A percentile compares a stretch with the other conserved stretches of the same genome.
Conservation (phyloP, 495 filamentous ascomycete species). For the Pseudoneurospora amorphoporcata region DNA sequence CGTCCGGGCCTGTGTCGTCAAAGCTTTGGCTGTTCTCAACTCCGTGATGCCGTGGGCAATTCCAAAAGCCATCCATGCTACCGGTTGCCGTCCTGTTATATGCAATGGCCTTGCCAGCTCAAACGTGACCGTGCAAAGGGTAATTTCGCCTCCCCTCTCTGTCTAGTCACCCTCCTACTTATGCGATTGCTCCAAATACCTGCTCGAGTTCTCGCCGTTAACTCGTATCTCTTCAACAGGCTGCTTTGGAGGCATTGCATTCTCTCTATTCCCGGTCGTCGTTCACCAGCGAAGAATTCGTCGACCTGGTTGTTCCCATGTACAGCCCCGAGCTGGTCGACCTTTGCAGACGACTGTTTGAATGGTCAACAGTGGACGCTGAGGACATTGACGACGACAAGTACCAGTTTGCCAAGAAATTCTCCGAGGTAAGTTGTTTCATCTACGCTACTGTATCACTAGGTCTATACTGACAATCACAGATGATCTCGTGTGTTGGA, state of each 20-base stretch:
- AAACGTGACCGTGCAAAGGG: slow-evolving; percentile 56
- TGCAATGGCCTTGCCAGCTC: slow-evolving; percentile 64
- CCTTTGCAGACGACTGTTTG: slow-evolving; percentile 64
- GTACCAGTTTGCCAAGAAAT: slow-evolving; percentile 84
- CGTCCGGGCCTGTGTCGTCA: slow-evolving; percentile 56
- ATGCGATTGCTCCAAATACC: slow-evolving; percentile 9
- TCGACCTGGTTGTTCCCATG: slow-evolving; percentile 67
- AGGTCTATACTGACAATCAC: slow-evolving; percentile 14
- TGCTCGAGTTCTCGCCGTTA: slow-evolving; percentile 2
- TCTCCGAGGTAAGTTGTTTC: slow-evolving; percentile 61
- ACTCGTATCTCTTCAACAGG: slow-evolving; percentile 34
- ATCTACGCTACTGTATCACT: background rate
- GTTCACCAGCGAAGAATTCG: slow-evolving; percentile 70
- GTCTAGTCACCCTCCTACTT: slow-evolving; percentile 42
- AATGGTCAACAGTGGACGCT: slow-evolving; percentile 72
- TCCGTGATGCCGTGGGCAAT: slow-evolving; percentile 76
- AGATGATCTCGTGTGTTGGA: slow-evolving; percentile 79
- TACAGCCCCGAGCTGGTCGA: slow-evolving; percentile 58
- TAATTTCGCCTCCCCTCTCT: background rate
- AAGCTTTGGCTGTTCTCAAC: slow-evolving; percentile 62
- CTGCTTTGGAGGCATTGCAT: slow-evolving; percentile 74
- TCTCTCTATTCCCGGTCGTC: slow-evolving; percentile 64
- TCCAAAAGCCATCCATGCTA: slow-evolving; percentile 62
- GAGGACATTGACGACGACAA: slow-evolving; percentile 79
- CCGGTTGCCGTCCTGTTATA: slow-evolving; percentile 58